These are phyloP conservation scores for Cylindrodendrum hubeiense DNA, from an alignment of 2,329 filamentous ascomycete genomes.

Conservation along the genomic window DNA sequence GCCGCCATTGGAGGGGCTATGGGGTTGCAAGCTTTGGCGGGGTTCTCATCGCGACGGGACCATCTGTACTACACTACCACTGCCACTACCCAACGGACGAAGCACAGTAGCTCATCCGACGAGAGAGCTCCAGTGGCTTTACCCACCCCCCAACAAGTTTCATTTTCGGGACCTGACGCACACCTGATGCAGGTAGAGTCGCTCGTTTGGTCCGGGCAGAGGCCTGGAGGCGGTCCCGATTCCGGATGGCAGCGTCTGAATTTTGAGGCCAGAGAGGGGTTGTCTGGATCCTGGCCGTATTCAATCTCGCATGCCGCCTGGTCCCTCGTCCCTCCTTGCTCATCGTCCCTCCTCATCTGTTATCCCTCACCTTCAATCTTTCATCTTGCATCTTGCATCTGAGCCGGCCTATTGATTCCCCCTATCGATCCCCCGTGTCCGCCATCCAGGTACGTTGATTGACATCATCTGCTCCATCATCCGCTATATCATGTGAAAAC, in stretches of 20 bases:
- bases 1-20: not conserved
- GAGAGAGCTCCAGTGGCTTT: not conserved
- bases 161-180: not conserved
- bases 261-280: not conserved
- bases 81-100: too few species aligned
- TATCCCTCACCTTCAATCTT: not conserved
- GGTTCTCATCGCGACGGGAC: not conserved
- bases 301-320: not conserved
- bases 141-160: constrained; percentile 10
- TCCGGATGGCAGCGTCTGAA: not conserved
- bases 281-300: not conserved
- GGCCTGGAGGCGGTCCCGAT: not conserved
- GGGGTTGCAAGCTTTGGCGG: constrained; percentile 2
- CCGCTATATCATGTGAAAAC: constrained; percentile 32
- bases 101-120: not conserved
- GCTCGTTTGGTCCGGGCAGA: not conserved
- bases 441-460: constrained; percentile 2
- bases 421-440: not conserved
- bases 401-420: not conserved
- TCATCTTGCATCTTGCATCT: not conserved
- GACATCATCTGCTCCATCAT: constrained; percentile 23
- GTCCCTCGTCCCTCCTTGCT: not conserved
- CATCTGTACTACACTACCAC: too few species aligned
- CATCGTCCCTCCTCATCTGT: not conserved
- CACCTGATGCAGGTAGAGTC: not conserved